Conservation (phyloP, 495 filamentous ascomycete genomes). For the Sordaria brevicollis region DNA sequence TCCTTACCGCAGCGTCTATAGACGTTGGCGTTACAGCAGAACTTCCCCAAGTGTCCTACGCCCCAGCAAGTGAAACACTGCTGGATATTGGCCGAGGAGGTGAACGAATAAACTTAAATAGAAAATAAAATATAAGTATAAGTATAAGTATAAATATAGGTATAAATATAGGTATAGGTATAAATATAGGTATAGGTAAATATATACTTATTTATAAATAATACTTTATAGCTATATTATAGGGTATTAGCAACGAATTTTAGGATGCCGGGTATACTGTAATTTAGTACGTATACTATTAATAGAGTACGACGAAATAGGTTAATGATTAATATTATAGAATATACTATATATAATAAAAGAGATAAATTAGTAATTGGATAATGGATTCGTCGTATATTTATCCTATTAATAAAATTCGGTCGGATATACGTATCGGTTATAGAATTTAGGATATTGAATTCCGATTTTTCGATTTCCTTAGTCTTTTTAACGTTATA, state of each 20-base stretch:
- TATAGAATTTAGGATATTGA: neutral
- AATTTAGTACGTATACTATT: neutral
- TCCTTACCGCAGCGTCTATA: no score
- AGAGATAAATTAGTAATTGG: neutral
- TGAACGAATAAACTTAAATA: no score
- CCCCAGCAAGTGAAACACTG: no score
- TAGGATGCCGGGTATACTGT: neutral
- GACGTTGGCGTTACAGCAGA: no score
- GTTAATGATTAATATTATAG: neutral
- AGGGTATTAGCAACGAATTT: neutral
- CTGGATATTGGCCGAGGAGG: no score
- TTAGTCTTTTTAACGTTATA: no score
- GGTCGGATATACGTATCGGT: neutral
- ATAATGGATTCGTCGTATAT: neutral
- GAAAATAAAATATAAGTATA: no score
- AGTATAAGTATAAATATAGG: no score
- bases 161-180: no score
- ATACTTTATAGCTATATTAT: neutral
- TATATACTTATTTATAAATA: neutral
- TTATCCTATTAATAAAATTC: neutral
- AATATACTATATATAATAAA: no score
- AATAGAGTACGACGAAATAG: neutral
- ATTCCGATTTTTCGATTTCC: neutral
- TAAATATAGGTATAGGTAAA: no score
- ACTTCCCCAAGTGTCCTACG: no score